phyloP scores from a whole-genome alignment of 164 flowering plant species.

The Sextonia rubra region DNA sequence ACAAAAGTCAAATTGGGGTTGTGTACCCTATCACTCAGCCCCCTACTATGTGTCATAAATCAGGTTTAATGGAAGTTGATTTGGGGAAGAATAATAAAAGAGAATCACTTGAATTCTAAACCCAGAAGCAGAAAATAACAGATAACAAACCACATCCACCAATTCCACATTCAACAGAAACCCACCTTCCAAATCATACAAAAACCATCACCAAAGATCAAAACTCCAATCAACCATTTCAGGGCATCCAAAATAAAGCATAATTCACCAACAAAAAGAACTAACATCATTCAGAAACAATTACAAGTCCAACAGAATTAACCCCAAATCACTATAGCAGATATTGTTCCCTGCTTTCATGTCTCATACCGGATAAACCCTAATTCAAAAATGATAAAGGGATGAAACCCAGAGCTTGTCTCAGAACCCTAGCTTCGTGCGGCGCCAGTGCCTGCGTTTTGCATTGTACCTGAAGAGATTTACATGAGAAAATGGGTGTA shows the following conservation, averaged over 20 bases:
- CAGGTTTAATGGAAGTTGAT: too few species aligned
- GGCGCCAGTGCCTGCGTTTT: slow-evolving; percentile 75
- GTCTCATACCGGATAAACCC: neutral
- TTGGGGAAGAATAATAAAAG: too few species aligned
- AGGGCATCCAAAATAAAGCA: neutral
- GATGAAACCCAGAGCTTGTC: neutral
- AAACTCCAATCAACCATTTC: neutral
- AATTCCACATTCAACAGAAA: too few species aligned
- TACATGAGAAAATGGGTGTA: neutral
- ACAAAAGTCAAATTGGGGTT: too few species aligned
- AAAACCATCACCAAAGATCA: neutral
- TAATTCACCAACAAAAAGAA: neutral
- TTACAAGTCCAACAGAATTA: neutral
- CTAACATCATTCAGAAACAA: neutral
- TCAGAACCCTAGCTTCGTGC: slow-evolving; percentile 69
- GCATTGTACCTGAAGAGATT: slow-evolving; percentile 49
- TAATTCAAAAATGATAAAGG: neutral
- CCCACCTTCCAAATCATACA: neutral
- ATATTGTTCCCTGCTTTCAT: neutral
- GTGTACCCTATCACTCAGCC: too few species aligned
- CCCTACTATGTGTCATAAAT: too few species aligned
- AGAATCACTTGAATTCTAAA: too few species aligned
- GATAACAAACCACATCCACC: too few species aligned
- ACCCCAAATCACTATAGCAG: neutral
- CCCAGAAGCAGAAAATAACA: too few species aligned